Evolutionary conservation across 1,284 basidiomycete species (phyloP), one percentile per base, ranked within the genome.

Genomic region (Ceratobasidium sp.): DNA sequence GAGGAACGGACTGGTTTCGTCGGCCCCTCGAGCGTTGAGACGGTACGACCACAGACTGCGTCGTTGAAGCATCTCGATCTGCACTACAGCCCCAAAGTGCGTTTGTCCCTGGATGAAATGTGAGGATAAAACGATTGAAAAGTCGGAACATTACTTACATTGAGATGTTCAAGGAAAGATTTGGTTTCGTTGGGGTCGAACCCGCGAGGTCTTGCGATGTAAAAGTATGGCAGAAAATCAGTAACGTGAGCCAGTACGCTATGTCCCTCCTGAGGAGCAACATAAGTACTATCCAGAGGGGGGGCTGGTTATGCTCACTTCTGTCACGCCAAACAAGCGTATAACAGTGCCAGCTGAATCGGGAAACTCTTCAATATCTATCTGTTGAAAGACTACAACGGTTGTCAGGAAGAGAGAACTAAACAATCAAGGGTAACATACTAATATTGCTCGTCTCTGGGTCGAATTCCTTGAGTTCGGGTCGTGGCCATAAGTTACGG

Each of bases 221-320:
- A 98, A 79, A 98, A 96, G 80, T 98, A 98, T 0, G 96, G 95
- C 63, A 88, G 80, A 78, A 96, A 97, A 30, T 89, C 88, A 4
- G 85, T 88, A 53, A 97, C 84, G 75, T 91, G 87, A 0, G 89
- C 90, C 16, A 97, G 84, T 2, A 98, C 92, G 69, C 95, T 97
- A 79, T 97, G 87, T 0, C 95, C 96, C 1, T 83, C 84, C 88
- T 94, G 36, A 76, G 40, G 73, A 61, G 49, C 59, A 70, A 53
- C 76, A 75, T 72, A 54, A 74, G 33, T 54, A n/a, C 23, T 18
- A 61, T 14, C 16, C 12, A 49, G 33, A 23, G 11, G 23, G 49
- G 14, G 18, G 40, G 30, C 18, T 51, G 14, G 54, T 49, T 44
- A 72, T 60, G 74, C 79, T 46, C 72, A 91, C 92, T 82, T 94